Evolutionary conservation across 257 asterid species (phyloP).

Genomic region (Salvia miltiorrhiza): DNA sequence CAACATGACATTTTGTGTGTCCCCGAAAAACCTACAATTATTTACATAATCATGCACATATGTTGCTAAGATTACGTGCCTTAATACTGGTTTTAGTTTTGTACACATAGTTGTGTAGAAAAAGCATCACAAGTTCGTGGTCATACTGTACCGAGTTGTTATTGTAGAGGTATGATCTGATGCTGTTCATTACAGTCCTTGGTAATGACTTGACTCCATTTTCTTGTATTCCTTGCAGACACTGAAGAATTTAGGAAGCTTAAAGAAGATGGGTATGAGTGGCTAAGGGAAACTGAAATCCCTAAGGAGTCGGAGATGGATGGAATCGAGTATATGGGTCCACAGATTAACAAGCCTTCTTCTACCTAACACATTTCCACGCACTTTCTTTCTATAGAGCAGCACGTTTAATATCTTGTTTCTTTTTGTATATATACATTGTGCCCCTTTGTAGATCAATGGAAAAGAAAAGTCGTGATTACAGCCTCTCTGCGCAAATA

Average conservation of each 20-base stretch:
- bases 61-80: background rate
- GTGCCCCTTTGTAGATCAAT: background rate
- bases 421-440: background rate
- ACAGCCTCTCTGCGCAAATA: background rate
- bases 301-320: slow-evolving; percentile 79
- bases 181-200: background rate
- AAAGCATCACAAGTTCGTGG: background rate
- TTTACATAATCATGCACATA: background rate
- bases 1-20: too few species aligned
- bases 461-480: background rate
- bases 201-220: background rate
- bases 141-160: background rate
- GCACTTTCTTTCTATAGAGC: background rate
- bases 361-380: background rate
- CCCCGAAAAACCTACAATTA: too few species aligned
- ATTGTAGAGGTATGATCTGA: too few species aligned
- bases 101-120: too few species aligned
- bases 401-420: background rate
- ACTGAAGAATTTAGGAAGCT: slow-evolving; percentile 16
- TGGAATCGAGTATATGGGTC: slow-evolving; percentile 65
- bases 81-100: background rate
- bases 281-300: slow-evolving; percentile 63
- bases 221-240: slow-evolving; percentile 29
- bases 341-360: slow-evolving; percentile 30
- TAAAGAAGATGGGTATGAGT: slow-evolving; percentile 39